phyloP scores from a whole-genome alignment of 2,329 filamentous ascomycete genomes.

The Fusarium armeniacum region DNA sequence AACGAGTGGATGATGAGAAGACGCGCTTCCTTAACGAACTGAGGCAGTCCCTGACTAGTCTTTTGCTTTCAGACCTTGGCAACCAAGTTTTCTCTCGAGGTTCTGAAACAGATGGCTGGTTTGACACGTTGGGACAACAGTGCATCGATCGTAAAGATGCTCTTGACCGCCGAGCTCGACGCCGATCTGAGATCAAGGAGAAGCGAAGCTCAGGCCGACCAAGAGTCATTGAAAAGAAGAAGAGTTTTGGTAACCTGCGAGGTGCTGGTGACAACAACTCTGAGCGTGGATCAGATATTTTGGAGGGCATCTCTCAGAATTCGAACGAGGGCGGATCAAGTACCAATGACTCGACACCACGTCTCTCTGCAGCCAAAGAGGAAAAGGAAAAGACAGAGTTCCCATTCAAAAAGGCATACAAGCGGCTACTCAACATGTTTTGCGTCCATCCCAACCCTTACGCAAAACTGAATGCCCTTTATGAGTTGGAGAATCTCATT shows the following conservation, averaged over 20 bases:
- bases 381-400: slow-evolving; percentile 67
- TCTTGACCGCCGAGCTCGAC: slow-evolving; percentile 63
- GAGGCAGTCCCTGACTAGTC: slow-evolving; percentile 82
- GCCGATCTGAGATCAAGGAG: slow-evolving; percentile 59
- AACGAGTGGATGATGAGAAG: slow-evolving; percentile 76
- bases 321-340: slow-evolving; percentile 60
- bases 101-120: slow-evolving; percentile 94
- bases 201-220: slow-evolving; percentile 63
- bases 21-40: slow-evolving; percentile 82
- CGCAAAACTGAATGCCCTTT: slow-evolving; percentile 84
- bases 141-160: slow-evolving; percentile 74
- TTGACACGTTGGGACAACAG: slow-evolving; percentile 75
- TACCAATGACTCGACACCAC: slow-evolving; percentile 49
- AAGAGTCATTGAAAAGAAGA: slow-evolving; percentile 73
- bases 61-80: slow-evolving; percentile 90
- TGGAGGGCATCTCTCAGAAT: slow-evolving; percentile 55
- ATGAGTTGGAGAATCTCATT: slow-evolving; percentile 86
- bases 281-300: slow-evolving; percentile 57
- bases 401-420: slow-evolving; percentile 84
- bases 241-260: slow-evolving; percentile 76
- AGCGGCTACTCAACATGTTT: slow-evolving; percentile 85
- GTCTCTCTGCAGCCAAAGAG: slow-evolving; percentile 46
- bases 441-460: slow-evolving; percentile 91
- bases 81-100: slow-evolving; percentile 88
- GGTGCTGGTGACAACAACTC: slow-evolving; percentile 60